phyloP scores from a whole-genome alignment of 305 asterid species.

The Andrographis paniculata region DNA sequence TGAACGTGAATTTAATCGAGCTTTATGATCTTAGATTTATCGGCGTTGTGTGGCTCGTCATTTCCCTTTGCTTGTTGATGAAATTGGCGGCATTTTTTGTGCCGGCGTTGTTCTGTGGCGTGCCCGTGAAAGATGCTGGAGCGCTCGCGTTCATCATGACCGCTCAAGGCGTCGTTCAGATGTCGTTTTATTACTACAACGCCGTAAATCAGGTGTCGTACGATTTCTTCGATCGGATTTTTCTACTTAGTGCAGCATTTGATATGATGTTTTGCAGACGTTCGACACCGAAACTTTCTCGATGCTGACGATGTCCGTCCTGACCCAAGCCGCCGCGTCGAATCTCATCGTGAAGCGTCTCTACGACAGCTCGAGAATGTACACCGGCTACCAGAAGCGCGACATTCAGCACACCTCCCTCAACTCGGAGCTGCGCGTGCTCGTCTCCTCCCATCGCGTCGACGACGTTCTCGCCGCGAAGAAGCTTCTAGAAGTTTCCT shows the following conservation, averaged over 20 bases:
- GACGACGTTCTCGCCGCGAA: slow-evolving; percentile 57
- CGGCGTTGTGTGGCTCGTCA: slow-evolving; percentile 26
- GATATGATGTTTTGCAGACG: slow-evolving; percentile 45
- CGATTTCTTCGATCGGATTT: neutral
- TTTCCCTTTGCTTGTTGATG: slow-evolving; percentile 18
- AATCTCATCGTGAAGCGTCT: slow-evolving; percentile 38
- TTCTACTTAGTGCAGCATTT: neutral
- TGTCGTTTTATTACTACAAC: slow-evolving; percentile 49
- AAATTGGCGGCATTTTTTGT: slow-evolving; percentile 36
- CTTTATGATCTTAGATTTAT: slow-evolving; percentile 43
- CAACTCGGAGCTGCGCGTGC: slow-evolving; percentile 65
- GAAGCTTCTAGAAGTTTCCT: slow-evolving; percentile 53
- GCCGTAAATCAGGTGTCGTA: slow-evolving; percentile 45
- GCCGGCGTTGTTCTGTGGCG: slow-evolving; percentile 50
- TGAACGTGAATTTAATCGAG: slow-evolving; percentile 48
- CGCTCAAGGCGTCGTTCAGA: slow-evolving; percentile 78
- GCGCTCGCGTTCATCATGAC: slow-evolving; percentile 67
- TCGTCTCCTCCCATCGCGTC: slow-evolving; percentile 48
- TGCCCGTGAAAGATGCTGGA: slow-evolving; percentile 61
- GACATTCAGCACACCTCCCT: slow-evolving; percentile 56
- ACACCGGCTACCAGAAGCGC: slow-evolving; percentile 75
- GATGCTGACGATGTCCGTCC: slow-evolving; percentile 42
- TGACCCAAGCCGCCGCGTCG: slow-evolving; percentile 41
- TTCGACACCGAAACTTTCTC: slow-evolving; percentile 69
- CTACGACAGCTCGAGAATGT: slow-evolving; percentile 51